Base-by-base conservation (phyloP, 352 stramenopile species). In the Vaucheria bursata region DNA sequence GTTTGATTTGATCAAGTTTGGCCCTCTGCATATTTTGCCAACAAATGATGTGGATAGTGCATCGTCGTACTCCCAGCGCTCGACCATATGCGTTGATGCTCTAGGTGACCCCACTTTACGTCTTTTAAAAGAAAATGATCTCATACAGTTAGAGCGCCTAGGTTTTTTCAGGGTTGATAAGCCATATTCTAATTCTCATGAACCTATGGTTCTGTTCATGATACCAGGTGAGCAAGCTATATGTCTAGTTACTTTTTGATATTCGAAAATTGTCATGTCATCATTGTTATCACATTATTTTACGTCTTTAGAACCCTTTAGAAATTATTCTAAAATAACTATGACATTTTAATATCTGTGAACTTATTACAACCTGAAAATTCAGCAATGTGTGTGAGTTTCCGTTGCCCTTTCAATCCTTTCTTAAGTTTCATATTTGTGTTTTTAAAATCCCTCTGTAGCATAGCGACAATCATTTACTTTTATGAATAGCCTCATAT, bases 201-300 rank as follows among this genome's bases (percentile, higher is more conserved):
- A 71, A 31, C 72, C 72, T 37, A 77, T 77, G 72, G 50, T 77
- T 25, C 72, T 77, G 8, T 76, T 77, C 50, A 70, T 74, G 32
- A 52, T 77, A 18, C 72, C 72, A 4, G 72, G 65, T 72, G 65
- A 32, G 65, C 40, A 7, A n/a, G 65, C 32, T 18, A 5, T 18
- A 4, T 69, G 39, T 50, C 5, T 12, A 50, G 39, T 12, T 50
- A 50, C 12, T 12, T 12, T 12, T 50, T 12, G 5, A 12, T 50
- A 50, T 50, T 12, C 39, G 39, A 12, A 12, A 50, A 12, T 50
- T n/a, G n/a, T n/a, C n/a, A n/a, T n/a, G n/a, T n/a, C n/a, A n/a
- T n/a, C n/a, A n/a, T n/a, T n/a, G n/a, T n/a, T n/a, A n/a, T n/a
- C n/a, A n/a, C n/a, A n/a, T n/a, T n/a, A n/a, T n/a, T n/a, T n/a